Evolutionary conservation across 495 filamentous ascomycete genomes (phyloP).

Genomic region (Aspergillus haitiensis): DNA sequence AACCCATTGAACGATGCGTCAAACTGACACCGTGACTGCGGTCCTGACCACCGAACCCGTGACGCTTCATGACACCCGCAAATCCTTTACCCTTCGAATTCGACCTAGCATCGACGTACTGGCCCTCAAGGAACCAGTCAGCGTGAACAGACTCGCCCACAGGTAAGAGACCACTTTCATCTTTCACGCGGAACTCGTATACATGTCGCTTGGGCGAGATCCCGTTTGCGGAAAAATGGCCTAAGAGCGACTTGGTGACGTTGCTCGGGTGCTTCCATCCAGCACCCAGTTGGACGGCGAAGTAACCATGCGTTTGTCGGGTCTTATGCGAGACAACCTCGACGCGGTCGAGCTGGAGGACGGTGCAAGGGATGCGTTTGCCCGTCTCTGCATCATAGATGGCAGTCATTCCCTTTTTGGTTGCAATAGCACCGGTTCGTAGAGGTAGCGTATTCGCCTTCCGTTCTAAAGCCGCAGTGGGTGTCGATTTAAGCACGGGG

Average conservation of each 20-base stretch:
- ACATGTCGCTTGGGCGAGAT: constrained; percentile 79
- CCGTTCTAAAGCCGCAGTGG: constrained; percentile 76
- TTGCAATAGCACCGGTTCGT: constrained; percentile 76
- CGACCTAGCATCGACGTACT: constrained; percentile 82
- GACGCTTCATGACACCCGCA: constrained; percentile 95
- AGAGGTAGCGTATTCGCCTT: constrained; percentile 73
- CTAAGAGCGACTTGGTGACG: constrained; percentile 74
- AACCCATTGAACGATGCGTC: constrained; percentile 88
- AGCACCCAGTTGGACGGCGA: constrained; percentile 82
- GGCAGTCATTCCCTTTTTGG: constrained; percentile 94
- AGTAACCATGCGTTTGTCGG: constrained; percentile 78
- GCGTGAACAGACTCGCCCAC: constrained; percentile 74
- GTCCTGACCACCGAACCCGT: constrained; percentile 83
- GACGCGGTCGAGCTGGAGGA: constrained; percentile 89
- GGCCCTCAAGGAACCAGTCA: constrained; percentile 85
- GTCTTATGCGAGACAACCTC: constrained; percentile 88
- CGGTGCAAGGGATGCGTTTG: constrained; percentile 78
- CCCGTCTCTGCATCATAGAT: constrained; percentile 76
- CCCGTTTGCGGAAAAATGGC: constrained; percentile 76
- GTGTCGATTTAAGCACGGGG: constrained; percentile 64
- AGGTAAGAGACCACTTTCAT: constrained; percentile 65
- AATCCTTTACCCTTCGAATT: constrained; percentile 85
- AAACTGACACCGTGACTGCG: constrained; percentile 93
- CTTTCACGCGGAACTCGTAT: constrained; percentile 80
- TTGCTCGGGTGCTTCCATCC: constrained; percentile 76